Evolutionary conservation across 331 rosid species (phyloP), one percentile per base, ranked within the genome.

Genomic region (Dryas integrifolia): DNA sequence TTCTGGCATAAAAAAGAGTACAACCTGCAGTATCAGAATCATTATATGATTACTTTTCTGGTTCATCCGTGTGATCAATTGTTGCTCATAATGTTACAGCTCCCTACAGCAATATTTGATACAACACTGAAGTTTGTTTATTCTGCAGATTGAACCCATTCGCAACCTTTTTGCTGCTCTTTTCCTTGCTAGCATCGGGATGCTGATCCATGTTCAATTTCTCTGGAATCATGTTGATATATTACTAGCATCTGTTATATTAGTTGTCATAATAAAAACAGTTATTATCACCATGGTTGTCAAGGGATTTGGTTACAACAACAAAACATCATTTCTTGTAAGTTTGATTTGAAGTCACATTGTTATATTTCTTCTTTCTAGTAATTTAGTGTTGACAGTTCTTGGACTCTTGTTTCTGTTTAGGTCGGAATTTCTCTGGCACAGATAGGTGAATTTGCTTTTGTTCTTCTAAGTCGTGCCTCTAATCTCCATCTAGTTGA

Each of bases 181-280:
- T 72, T 85, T 85, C 71, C 88, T 85, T 79, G 88, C 88, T 10
- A 85, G 88, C 71, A 85, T 85, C n/a, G 88, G 88, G 72, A 85
- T 85, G 88, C 73, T 85, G 73, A 85, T 85, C 73, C 86, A 85
- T 71, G 88, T 85, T 73, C 88, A 85, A 50, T 85, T 85, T 77
- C 85, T 85, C 35, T 85, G 88, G 88, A 85, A 76, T 74, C 88
- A 85, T 43, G 88, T 85, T 10, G 88, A 85, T 64, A 79, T 85
- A 79, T 73, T 85, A 64, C 84, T 85, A 9, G 88, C 88, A 3
- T 80, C 88, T 58, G 88, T 85, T 60, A 75, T 85, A 69, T 72
- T 85, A 60, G 88, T 85, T 49, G 70, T 85, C 45, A 79, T 79
- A 13, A 70, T 85, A 64, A 85, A 85, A 79, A 85, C 88, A 51